phyloP scores from a whole-genome alignment of 2,329 filamentous ascomycete species.

The Ophiostoma montium region DNA sequence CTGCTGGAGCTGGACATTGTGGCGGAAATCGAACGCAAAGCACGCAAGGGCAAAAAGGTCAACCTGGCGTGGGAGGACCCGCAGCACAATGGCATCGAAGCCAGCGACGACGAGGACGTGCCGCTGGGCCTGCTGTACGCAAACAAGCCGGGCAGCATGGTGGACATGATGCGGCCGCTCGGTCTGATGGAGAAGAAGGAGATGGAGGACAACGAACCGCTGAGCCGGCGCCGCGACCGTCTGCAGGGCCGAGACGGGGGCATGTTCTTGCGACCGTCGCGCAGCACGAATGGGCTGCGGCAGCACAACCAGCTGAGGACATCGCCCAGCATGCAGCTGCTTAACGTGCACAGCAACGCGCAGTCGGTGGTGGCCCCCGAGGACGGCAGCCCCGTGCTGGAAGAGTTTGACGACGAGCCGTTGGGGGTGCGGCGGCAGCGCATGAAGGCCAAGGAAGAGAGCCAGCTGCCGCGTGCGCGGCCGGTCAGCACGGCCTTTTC shows the following conservation, averaged over 20 bases:
- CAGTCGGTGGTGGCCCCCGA: neutral
- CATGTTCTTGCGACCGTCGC: slow-evolving; percentile 15
- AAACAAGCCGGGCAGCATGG: slow-evolving; percentile 38
- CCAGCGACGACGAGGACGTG: slow-evolving; percentile 73
- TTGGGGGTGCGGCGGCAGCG: slow-evolving; percentile 51
- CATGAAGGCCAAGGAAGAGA: slow-evolving; percentile 43
- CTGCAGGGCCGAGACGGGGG: slow-evolving; percentile 47
- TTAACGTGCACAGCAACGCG: slow-evolving; percentile 1
- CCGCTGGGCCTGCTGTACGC: slow-evolving; percentile 72
- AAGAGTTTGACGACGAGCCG: slow-evolving; percentile 50
- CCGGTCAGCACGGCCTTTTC: slow-evolving; percentile 55
- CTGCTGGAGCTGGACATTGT: slow-evolving; percentile 83
- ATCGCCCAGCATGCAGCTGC: slow-evolving; percentile 15
- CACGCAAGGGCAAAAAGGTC: slow-evolving; percentile 60
- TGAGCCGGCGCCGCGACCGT: slow-evolving; percentile 62
- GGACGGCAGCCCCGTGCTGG: slow-evolving; percentile 20
- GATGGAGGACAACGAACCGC: slow-evolving; percentile 82
- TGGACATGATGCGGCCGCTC: slow-evolving; percentile 48
- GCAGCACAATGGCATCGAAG: slow-evolving; percentile 28
- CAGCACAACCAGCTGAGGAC: slow-evolving; percentile 32
- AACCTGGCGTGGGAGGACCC: slow-evolving; percentile 84
- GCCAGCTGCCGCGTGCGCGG: slow-evolving; percentile 35
- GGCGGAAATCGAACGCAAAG: slow-evolving; percentile 66
- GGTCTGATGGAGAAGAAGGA: slow-evolving; percentile 70
- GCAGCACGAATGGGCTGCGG: slow-evolving; percentile 17